A percentile compares a stretch with the other conserved stretches of the same genome.
These are phyloP conservation scores for Alternaria longipes DNA, from an alignment of 2,329 filamentous ascomycete genomes.

Conservation along the genomic window DNA sequence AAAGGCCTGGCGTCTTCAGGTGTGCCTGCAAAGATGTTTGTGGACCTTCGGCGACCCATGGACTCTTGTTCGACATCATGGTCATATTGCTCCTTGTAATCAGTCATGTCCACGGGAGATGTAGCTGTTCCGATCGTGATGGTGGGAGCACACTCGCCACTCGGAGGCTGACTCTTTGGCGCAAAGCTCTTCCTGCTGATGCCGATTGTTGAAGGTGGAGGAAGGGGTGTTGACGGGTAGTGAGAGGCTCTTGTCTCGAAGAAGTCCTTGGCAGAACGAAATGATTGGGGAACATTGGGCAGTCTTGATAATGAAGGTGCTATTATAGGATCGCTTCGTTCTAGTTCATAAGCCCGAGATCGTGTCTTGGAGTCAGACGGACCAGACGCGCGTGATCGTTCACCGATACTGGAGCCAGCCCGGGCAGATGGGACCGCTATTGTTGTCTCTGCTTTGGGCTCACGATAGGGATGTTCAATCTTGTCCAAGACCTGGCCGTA, in stretches of 20 bases:
- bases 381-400: slow-evolving; percentile 29
- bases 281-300: slow-evolving; percentile 30
- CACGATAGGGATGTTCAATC: slow-evolving; percentile 33
- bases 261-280: slow-evolving; percentile 38
- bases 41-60: slow-evolving; percentile 18
- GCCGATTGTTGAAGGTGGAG: slow-evolving; percentile 20
- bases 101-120: neutral
- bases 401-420: slow-evolving; percentile 30
- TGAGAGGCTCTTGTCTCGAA: slow-evolving; percentile 41
- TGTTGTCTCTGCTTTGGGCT: slow-evolving; percentile 9
- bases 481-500: slow-evolving; percentile 43
- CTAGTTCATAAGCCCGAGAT: slow-evolving; percentile 11
- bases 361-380: slow-evolving; percentile 31
- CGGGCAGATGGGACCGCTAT: slow-evolving; percentile 30
- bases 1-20: slow-evolving; percentile 14
- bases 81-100: neutral
- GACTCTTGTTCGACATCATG: slow-evolving; percentile 9
- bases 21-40: slow-evolving; percentile 22
- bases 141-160: slow-evolving; percentile 11
- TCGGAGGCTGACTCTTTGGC: slow-evolving; percentile 2
- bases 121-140: slow-evolving; percentile 16
- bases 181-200: slow-evolving; percentile 12
- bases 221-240: slow-evolving; percentile 16
- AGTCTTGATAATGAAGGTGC: slow-evolving; percentile 15
- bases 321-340: slow-evolving; percentile 12